Evolutionary conservation across 768 basidiomycete genomes (phyloP).

Genomic region (Suillus subalutaceus): DNA sequence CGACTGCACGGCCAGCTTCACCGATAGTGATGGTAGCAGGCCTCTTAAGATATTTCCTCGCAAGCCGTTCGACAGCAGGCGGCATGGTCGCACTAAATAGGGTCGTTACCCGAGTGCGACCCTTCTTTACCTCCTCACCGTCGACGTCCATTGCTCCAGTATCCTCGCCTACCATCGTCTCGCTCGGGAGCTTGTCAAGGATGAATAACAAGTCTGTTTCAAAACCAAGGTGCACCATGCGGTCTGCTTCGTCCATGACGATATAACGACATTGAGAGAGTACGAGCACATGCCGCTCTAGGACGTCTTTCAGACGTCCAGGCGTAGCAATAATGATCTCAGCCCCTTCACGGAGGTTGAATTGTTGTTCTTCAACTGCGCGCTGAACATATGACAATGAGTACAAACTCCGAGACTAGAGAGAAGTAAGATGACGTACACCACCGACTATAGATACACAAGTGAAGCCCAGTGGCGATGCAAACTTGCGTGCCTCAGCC

Average conservation of each 20-base stretch:
- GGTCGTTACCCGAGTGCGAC: constrained; percentile 89
- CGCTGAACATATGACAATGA: constrained; percentile 48
- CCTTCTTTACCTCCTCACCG: constrained; percentile 60
- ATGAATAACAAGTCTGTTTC: constrained; percentile 95
- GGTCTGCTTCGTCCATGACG: constrained; percentile 99
- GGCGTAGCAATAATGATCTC: constrained; percentile 99
- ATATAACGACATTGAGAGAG: constrained; percentile 97
- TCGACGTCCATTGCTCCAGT: constrained; percentile 75
- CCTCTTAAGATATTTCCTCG: constrained; percentile 89
- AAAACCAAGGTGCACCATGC: constrained; percentile 98
- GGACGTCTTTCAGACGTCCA: constrained; percentile 96
- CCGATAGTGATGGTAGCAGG: constrained; percentile 98
- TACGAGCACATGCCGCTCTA: constrained; percentile 94
- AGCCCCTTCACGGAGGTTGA: constrained; percentile 95
- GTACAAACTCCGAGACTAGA: constrained; percentile 11
- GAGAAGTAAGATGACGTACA: constrained; percentile 41
- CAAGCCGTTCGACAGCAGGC: constrained; percentile 91
- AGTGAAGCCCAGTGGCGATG: constrained; percentile 83
- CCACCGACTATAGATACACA: constrained; percentile 99
- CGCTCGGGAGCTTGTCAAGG: constrained; percentile 86
- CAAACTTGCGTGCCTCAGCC: constrained; percentile 89
- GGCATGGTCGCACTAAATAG: constrained; percentile 99
- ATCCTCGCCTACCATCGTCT: constrained; percentile 88
- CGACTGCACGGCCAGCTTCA: constrained; percentile 96
- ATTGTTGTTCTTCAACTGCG: constrained; percentile 96